phyloP scores from a whole-genome alignment of 148 eudicot genomes.

The Nyssa sinensis region DNA sequence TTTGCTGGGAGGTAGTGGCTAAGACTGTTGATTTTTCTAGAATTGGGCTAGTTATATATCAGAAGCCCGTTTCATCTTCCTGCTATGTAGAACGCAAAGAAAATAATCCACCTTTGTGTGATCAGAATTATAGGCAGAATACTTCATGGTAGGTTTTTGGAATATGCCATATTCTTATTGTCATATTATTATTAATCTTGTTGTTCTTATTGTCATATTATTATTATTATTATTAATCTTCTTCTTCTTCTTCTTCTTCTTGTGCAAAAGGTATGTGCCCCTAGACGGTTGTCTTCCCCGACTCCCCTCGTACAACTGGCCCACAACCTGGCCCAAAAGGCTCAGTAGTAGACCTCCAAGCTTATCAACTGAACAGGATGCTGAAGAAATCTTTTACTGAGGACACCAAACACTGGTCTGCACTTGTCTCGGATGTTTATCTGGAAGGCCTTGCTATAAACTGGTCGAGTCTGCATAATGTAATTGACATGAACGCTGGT shows the following conservation, averaged over 20 bases:
- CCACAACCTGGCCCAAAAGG: constrained; percentile 83
- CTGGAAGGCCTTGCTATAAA: constrained; percentile 53
- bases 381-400: constrained; percentile 49
- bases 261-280: constrained; percentile 61
- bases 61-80: constrained; percentile 74
- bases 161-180: neutral
- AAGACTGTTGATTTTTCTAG: constrained; percentile 40
- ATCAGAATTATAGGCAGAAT: constrained; percentile 34
- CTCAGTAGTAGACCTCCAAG: constrained; percentile 55
- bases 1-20: constrained; percentile 64
- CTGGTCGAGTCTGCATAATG: constrained; percentile 84
- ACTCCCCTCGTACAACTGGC: constrained; percentile 68
- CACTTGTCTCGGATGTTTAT: constrained; percentile 70
- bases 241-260: too few relatives aligned
- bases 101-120: constrained; percentile 70
- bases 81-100: constrained; percentile 60
- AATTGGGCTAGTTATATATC: constrained; percentile 68
- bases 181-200: neutral
- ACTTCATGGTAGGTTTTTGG: constrained; percentile 57
- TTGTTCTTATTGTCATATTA: neutral
- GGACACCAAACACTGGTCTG: constrained; percentile 72
- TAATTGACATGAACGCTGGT: constrained; percentile 95
- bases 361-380: constrained; percentile 48
- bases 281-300: constrained; percentile 70
- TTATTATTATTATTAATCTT: too few relatives aligned